These are phyloP conservation scores for Rhodotorula sp. DNA, from an alignment of 1,284 basidiomycete species.

Conservation along the genomic window DNA sequence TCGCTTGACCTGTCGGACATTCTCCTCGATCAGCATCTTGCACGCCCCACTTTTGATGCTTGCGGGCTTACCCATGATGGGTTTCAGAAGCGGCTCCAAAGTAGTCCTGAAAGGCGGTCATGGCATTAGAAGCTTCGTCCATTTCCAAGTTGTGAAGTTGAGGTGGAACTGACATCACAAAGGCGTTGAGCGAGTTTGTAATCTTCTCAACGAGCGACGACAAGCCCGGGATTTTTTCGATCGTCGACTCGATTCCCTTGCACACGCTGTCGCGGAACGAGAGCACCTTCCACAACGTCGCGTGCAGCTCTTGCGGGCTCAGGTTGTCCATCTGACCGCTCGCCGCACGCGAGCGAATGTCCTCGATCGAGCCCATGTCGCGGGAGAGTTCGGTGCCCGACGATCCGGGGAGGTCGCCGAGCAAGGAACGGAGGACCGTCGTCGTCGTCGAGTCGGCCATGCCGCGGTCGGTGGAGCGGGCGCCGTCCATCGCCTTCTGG, in stretches of 20 bases:
- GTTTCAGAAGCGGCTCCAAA: conserved; percentile 15
- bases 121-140: conserved; percentile 36
- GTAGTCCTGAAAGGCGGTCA: background rate
- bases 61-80: conserved; percentile 15
- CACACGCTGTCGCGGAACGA: conserved; percentile 74
- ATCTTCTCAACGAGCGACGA: conserved; percentile 73
- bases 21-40: too few relatives aligned
- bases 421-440: conserved; percentile 42
- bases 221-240: conserved; percentile 67
- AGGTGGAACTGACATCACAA: conserved; percentile 47
- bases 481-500: conserved; percentile 68
- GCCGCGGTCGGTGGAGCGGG: conserved; percentile 26
- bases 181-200: conserved; percentile 58
- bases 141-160: too few relatives aligned
- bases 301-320: conserved; percentile 82
- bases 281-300: conserved; percentile 79
- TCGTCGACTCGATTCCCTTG: conserved; percentile 81
- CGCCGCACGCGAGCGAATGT: conserved; percentile 63
- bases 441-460: conserved; percentile 23
- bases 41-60: background rate
- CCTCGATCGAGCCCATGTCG: conserved; percentile 72
- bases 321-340: conserved; percentile 61
- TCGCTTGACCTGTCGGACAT: conserved; percentile 36
- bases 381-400: conserved; percentile 59
- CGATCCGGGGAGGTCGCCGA: conserved; percentile 54